A percentile compares a stretch with the other conserved stretches of the same genome.
Conservation (phyloP, 305 asterid species). For the Coffea humblotiana region DNA sequence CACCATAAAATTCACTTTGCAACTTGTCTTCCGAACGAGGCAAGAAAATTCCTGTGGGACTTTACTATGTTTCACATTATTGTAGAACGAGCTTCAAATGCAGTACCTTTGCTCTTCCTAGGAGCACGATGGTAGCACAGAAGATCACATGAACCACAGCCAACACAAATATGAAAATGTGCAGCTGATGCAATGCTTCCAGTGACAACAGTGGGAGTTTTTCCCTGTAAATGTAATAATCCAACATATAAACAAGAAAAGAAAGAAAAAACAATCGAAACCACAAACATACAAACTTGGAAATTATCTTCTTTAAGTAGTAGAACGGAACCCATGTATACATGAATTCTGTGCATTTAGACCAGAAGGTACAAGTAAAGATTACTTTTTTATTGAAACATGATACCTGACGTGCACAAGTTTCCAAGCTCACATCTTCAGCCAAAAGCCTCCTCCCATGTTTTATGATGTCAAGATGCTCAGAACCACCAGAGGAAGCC, state of each 20-base stretch:
- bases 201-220: slow-evolving; percentile 57
- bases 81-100: neutral
- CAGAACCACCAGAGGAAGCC: slow-evolving; percentile 10
- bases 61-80: neutral
- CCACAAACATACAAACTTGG: neutral
- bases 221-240: slow-evolving; percentile 43
- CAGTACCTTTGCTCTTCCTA: slow-evolving; percentile 68
- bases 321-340: no score
- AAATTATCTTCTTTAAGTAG: neutral
- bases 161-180: slow-evolving; percentile 84
- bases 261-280: neutral
- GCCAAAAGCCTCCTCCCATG: slow-evolving; percentile 50
- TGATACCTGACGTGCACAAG: slow-evolving; percentile 47
- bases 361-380: neutral
- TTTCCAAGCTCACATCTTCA: slow-evolving; percentile 20
- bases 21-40: no score
- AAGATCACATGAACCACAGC: slow-evolving; percentile 76
- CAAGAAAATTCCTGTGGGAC: no score
- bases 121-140: slow-evolving; percentile 74
- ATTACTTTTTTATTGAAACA: neutral
- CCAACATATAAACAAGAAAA: neutral
- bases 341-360: neutral
- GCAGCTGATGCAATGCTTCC: slow-evolving; percentile 90
- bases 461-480: slow-evolving; percentile 12
- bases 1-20: no score